Percentiles rank a stretch among this genome's conserved stretches.
Conservation (phyloP, 495 filamentous ascomycete genomes). For the Bombardia bombarda region DNA sequence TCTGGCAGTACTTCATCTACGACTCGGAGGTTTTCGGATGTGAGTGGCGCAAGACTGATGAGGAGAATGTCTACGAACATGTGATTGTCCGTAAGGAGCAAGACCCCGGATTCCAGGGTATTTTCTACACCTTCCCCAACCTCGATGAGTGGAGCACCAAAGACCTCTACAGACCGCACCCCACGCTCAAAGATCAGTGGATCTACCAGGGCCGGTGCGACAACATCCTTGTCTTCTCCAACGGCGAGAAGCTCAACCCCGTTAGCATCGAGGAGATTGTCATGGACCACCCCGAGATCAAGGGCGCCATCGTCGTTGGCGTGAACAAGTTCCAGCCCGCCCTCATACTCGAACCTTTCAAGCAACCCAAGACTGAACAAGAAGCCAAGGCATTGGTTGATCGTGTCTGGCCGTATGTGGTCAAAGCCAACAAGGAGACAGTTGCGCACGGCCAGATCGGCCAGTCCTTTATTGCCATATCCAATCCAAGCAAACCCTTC, state of each 20-base stretch:
- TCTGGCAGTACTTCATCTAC: constrained; percentile 48
- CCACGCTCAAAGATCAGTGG: constrained; percentile 41
- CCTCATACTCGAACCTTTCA: constrained; percentile 42
- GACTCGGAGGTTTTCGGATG: constrained; percentile 33
- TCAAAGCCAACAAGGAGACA: constrained; percentile 37
- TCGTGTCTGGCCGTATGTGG: constrained; percentile 32
- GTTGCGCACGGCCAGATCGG: constrained; percentile 38
- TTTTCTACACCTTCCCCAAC: constrained; percentile 49
- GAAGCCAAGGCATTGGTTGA: constrained; percentile 27
- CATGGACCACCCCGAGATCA: constrained; percentile 34
- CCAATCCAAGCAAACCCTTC: constrained; percentile 43
- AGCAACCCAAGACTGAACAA: constrained; percentile 14
- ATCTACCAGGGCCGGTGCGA: constrained; percentile 45
- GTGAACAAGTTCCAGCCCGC: constrained; percentile 41
- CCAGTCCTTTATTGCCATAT: constrained; percentile 32
- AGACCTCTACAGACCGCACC: constrained; percentile 49
- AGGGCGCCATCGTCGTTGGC: constrained; percentile 44
- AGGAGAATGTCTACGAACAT: constrained; percentile 41
- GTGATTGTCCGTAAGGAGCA: constrained; percentile 38
- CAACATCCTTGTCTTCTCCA: constrained; percentile 56
- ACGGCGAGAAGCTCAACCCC: constrained; percentile 58
- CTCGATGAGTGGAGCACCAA: constrained; percentile 42
- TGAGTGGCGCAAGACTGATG: constrained; percentile 34
- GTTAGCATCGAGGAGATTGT: constrained; percentile 43
- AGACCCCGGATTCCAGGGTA: constrained; percentile 33